Evolutionary conservation across 768 basidiomycete genomes (phyloP).

Genomic region (Dictyophora rubrovolvata): DNA sequence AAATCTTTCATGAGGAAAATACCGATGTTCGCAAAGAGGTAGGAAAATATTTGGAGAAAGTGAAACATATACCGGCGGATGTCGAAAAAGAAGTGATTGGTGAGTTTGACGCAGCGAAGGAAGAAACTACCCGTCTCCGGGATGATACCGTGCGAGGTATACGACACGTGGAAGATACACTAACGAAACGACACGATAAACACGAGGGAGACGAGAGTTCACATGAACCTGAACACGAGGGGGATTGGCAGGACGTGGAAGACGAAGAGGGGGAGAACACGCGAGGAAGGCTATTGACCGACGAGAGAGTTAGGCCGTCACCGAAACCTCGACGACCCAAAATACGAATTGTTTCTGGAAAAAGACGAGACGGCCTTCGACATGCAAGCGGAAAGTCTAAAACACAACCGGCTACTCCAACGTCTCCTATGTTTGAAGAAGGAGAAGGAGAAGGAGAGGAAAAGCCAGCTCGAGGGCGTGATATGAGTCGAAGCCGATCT

Average conservation of each 20-base stretch:
- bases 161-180: conserved; percentile 14
- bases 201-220: conserved; percentile 17
- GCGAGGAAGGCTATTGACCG: conserved; percentile 11
- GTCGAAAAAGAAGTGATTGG: neutral
- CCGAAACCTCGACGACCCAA: conserved; percentile 10
- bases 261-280: conserved; percentile 3
- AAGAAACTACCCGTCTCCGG: neutral
- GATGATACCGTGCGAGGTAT: conserved; percentile 12
- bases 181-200: conserved; percentile 11
- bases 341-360: conserved; percentile 17
- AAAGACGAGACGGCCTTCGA: conserved; percentile 10
- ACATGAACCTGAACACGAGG: conserved; percentile 15
- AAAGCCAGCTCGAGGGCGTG: neutral
- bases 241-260: conserved; percentile 13
- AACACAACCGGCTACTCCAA: neutral
- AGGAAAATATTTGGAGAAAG: conserved; percentile 20
- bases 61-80: conserved; percentile 15
- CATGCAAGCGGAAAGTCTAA: neutral
- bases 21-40: conserved; percentile 26
- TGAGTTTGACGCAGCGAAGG: neutral
- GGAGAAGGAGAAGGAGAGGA: neutral
- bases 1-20: conserved; percentile 18
- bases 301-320: conserved; percentile 37
- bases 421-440: neutral
- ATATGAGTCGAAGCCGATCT: neutral